Evolutionary conservation across 306 rosid genomes (phyloP).

Genomic region (Luffa aegyptiaca): DNA sequence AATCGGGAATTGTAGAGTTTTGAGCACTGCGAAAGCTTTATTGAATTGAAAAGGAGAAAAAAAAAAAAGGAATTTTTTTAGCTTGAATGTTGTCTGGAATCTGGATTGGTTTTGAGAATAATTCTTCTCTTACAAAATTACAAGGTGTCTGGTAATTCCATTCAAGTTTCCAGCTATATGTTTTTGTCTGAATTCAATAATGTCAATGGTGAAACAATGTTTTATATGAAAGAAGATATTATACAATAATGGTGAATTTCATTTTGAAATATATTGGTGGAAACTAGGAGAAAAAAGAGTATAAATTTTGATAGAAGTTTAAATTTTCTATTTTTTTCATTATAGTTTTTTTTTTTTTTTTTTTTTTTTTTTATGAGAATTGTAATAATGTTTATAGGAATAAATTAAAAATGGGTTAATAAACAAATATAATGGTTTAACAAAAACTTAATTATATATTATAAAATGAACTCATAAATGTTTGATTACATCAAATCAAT

Average conservation of each 20-base stretch:
- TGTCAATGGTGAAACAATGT: background rate
- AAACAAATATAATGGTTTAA: too few relatives aligned
- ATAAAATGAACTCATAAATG: too few relatives aligned
- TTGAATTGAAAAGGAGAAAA: slow-evolving; percentile 28
- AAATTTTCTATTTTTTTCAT: too few relatives aligned
- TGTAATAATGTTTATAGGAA: too few relatives aligned
- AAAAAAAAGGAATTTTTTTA: background rate
- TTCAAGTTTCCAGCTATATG: background rate
- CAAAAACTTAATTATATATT: too few relatives aligned
- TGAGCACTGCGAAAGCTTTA: slow-evolving; percentile 42
- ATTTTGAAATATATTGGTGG: background rate
- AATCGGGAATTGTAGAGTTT: slow-evolving; percentile 79
- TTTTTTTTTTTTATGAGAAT: too few relatives aligned
- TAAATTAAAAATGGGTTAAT: too few relatives aligned
- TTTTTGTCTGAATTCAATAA: background rate
- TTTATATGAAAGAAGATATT: background rate
- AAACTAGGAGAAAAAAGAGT: background rate
- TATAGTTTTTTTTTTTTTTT: too few relatives aligned
- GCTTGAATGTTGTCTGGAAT: background rate
- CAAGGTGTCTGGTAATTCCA: background rate
- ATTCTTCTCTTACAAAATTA: background rate
- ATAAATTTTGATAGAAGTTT: too few relatives aligned
- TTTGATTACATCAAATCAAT: too few relatives aligned
- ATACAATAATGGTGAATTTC: background rate
- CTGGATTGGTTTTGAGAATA: background rate